phyloP scores from a whole-genome alignment of 1,139 yeast species.

The Yamadazyma sp. region DNA sequence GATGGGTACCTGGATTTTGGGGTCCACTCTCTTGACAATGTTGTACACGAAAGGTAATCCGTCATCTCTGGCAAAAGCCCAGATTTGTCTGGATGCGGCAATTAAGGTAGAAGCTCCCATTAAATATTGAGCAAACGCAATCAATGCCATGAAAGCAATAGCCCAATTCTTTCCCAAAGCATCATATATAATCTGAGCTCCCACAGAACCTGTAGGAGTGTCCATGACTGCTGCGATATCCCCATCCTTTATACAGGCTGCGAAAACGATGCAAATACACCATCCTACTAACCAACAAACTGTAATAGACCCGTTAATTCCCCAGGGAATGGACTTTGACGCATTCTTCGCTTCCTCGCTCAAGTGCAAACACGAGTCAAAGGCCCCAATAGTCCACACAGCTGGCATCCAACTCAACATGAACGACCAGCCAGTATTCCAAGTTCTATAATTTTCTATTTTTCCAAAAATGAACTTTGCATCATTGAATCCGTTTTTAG shows the following conservation, averaged over 20 bases:
- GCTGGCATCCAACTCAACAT: constrained; percentile 64
- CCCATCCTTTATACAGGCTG: constrained; percentile 53
- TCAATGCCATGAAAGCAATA: constrained; percentile 58
- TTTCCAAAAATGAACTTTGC: constrained; percentile 54
- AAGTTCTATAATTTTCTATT: constrained; percentile 52
- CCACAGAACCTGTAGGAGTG: constrained; percentile 51
- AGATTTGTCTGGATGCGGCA: constrained; percentile 40
- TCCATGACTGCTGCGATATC: constrained; percentile 45
- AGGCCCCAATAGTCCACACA: constrained; percentile 66
- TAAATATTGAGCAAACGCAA: constrained; percentile 60
- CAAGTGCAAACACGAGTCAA: constrained; percentile 72
- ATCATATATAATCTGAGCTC: constrained; percentile 67
- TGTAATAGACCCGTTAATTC: constrained; percentile 49
- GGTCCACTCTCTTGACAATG: constrained; percentile 53
- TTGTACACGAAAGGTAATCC: constrained; percentile 43
- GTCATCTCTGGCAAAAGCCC: constrained; percentile 43
- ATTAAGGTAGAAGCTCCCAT: constrained; percentile 52
- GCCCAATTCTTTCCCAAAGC: constrained; percentile 73
- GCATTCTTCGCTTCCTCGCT: constrained; percentile 73
- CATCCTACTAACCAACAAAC: constrained; percentile 65
- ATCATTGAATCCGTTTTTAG: constrained; percentile 33
- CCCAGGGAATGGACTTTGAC: constrained; percentile 64
- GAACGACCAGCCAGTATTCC: constrained; percentile 71
- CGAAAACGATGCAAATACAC: constrained; percentile 51
- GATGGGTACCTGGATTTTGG: constrained; percentile 53